Evolutionary conservation across 2,329 filamentous ascomycete species (phyloP).

Genomic region (Moelleriella libera): DNA sequence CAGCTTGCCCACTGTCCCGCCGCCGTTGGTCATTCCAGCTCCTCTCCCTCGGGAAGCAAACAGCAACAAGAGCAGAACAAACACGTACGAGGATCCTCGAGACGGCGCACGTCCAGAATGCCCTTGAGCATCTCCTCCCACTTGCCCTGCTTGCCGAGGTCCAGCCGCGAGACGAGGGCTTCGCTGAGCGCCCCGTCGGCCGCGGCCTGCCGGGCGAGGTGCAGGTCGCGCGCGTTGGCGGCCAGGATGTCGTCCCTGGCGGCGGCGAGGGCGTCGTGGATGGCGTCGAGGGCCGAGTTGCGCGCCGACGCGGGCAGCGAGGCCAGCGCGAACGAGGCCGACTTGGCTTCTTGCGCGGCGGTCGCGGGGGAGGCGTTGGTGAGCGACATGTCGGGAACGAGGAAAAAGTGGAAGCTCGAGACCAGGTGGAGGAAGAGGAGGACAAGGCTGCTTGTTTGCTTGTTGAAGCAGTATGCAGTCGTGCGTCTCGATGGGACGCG

Average conservation of each 20-base stretch:
- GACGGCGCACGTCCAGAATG: slow-evolving; percentile 70
- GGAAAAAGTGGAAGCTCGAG: neutral
- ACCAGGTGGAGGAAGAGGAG: too few species aligned
- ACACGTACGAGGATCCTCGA: slow-evolving; percentile 70
- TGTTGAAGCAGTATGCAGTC: too few species aligned
- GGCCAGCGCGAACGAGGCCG: slow-evolving; percentile 70
- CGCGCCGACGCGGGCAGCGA: slow-evolving; percentile 62
- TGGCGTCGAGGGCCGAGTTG: slow-evolving; percentile 72
- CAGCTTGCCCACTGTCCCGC: slow-evolving; percentile 57
- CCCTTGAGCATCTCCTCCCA: slow-evolving; percentile 97
- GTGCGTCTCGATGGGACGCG: neutral
- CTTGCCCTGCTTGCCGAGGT: slow-evolving; percentile 76
- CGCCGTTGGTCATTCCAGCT: neutral
- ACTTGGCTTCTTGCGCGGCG: slow-evolving; percentile 64
- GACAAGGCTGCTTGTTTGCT: too few species aligned
- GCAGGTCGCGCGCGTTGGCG: slow-evolving; percentile 76
- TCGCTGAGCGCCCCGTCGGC: slow-evolving; percentile 62
- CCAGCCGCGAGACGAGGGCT: slow-evolving; percentile 76
- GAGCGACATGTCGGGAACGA: slow-evolving; percentile 60
- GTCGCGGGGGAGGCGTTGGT: slow-evolving; percentile 71
- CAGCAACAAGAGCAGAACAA: neutral
- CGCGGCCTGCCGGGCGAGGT: slow-evolving; percentile 57
- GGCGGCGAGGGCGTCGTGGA: slow-evolving; percentile 61
- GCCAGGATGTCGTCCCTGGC: slow-evolving; percentile 65
- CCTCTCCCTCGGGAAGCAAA: neutral